Base-by-base conservation (phyloP, 1,139 yeast genomes). In the Saccharomyces uvarum region DNA sequence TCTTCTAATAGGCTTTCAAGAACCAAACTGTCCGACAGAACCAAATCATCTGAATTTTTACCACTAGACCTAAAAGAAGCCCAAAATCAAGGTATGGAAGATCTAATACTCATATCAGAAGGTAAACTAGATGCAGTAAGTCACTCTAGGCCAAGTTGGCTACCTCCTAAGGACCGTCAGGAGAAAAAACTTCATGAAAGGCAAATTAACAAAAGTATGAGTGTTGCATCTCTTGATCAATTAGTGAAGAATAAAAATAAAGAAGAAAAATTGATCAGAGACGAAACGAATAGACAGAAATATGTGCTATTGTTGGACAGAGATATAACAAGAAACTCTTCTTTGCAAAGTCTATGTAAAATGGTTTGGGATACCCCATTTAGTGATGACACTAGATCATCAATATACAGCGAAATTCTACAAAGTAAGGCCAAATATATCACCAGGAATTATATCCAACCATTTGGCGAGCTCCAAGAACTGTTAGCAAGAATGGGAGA, bases 71-170 rank as follows among this genome's bases (percentile, higher is more conserved):
- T 72, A 28, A 68, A 67, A 51, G 66, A 66, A 31, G 75, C 76
- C 1, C 68, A 73, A 31, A 66, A 62, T 13, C 62, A 67, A 32
- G 75, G 78, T 1, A 63, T 78, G 54, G 84, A 80, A 54, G 83
- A 80, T 61, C 61, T 76, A 54, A 65, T 69, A 50, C 62, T 80
- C 31, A 73, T 79, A 1, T 79, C 83, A 0, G 72, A 68, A 38
- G 79, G 75, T 60, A 78, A 76, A 62, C 55, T 75, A 51, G 70
- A 74, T 49, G 61, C 65, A 33, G 61, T 74, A 19, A 66, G 78
- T 14, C 73, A 73, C 13, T 73, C 81, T 0, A 71, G 82, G 53
- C 82, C 82, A 2, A 70, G 76, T 50, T 77, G 81, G 78, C 61
- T 78, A 29, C 82, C 82, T 9, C 82, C 82, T 11, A 78, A 78